Evolutionary conservation across 768 basidiomycete genomes (phyloP).

Genomic region (Termitomyces bulborhizus): DNA sequence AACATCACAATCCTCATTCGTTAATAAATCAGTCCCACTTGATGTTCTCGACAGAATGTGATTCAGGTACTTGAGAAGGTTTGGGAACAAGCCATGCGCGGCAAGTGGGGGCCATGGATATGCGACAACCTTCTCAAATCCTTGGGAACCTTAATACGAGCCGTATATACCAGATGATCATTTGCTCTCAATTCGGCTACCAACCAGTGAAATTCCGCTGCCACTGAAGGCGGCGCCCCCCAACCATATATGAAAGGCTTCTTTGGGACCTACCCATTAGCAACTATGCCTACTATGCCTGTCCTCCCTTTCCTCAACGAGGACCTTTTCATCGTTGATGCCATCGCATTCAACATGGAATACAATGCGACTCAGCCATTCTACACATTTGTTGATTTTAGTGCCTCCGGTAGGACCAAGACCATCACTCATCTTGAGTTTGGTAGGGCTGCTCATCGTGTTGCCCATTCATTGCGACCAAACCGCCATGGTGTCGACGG

Average conservation of each 20-base stretch:
- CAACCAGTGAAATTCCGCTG: too few relatives aligned
- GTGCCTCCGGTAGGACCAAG: constrained; percentile 8
- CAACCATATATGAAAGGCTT: background rate
- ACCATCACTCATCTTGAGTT: constrained; percentile 36
- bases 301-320: constrained; percentile 1
- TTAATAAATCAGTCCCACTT: too few relatives aligned
- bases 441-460: constrained; percentile 35
- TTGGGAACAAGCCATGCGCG: too few relatives aligned
- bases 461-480: constrained; percentile 33
- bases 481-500: constrained; percentile 23
- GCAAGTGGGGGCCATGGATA: too few relatives aligned
- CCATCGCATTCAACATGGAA: constrained; percentile 8
- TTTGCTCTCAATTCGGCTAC: too few relatives aligned
- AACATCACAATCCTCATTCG: too few relatives aligned
- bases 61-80: too few relatives aligned
- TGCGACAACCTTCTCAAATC: too few relatives aligned
- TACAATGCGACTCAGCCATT: constrained; percentile 10
- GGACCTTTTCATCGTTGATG: constrained; percentile 4
- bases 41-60: too few relatives aligned
- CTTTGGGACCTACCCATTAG: background rate
- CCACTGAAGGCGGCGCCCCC: too few relatives aligned
- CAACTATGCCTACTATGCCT: background rate
- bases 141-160: too few relatives aligned
- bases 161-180: too few relatives aligned
- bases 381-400: background rate